Conservation (phyloP, 495 filamentous ascomycete species). For the Tuber magnatum region DNA sequence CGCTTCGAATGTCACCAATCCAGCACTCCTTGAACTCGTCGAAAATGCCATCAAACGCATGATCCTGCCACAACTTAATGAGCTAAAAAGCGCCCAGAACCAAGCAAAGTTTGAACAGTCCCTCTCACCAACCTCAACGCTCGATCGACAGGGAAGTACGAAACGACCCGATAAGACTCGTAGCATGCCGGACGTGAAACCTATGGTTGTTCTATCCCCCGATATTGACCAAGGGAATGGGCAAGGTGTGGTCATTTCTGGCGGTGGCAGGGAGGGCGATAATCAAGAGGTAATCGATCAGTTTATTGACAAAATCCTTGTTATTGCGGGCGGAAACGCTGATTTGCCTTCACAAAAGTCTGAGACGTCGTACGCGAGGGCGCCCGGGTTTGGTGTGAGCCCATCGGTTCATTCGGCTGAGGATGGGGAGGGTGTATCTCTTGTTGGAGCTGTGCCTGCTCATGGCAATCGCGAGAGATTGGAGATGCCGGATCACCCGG, state of each 20-base stretch:
- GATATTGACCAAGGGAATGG: conserved; percentile 49
- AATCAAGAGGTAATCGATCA: conserved; percentile 43
- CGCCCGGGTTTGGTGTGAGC: conserved; percentile 36
- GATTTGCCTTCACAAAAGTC: conserved; percentile 36
- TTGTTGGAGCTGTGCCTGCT: conserved; percentile 29
- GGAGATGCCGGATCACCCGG: conserved; percentile 38
- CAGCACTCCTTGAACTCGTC: conserved; percentile 86
- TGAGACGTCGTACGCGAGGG: conserved; percentile 34
- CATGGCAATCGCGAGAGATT: conserved; percentile 10
- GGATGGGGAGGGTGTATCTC: conserved; percentile 38
- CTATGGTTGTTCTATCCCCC: conserved; percentile 58
- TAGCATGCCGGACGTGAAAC: conserved; percentile 65
- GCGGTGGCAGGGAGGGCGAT: conserved; percentile 41
- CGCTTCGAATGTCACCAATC: conserved; percentile 81
- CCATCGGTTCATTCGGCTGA: conserved; percentile 32
- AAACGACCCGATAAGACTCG: conserved; percentile 49
- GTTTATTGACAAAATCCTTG: conserved; percentile 31
- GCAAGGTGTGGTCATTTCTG: conserved; percentile 51
- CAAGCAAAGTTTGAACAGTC: conserved; percentile 54
- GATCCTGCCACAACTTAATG: conserved; percentile 85
- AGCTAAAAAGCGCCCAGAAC: conserved; percentile 80
- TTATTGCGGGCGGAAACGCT: conserved; percentile 36
- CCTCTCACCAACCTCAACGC: conserved; percentile 24
- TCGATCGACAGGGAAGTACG: conserved; percentile 52
- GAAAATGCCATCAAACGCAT: conserved; percentile 91